Evolutionary conservation across 2,329 filamentous ascomycete species (phyloP), one percentile per base, ranked within the genome.

Genomic region (Talaromyces sp.): DNA sequence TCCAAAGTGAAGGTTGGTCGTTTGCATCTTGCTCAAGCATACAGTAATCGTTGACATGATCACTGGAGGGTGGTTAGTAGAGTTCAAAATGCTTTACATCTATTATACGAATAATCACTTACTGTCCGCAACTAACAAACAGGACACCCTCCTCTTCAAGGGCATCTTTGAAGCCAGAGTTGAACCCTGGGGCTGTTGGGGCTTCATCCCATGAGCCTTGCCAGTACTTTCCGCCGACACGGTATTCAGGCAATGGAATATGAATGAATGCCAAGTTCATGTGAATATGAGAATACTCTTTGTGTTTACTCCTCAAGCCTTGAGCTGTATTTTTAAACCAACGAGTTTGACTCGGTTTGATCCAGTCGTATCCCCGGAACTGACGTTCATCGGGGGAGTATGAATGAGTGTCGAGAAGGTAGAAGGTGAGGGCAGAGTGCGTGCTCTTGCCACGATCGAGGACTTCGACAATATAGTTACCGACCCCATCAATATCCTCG

Each of bases 261-360:
- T 99, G 94, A 57, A 99, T 95, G 69, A 99, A 99, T 0, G 94
- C 91, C 71, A 97, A 84, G 68, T 99, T 89, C 83, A 99, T 90
- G 70, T 97, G 94, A 47, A 91, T 88, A 67, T 94, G 90, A 0
- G 89, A 90, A 73, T 97, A 99, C 64, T 91, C 86, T 56, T 83
- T 82, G 70, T 96, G 92, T 55, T 85, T 84, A 65, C 86, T 85
- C 74, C 90, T 90, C 42, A 97, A 76, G 11, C 84, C 76, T 52
- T 87, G 79, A 0, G 90, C 86, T 1, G 90, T 96, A 58, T 84
- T 82, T 61, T 85, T 87, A 78, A 99, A 99, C 94, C 94, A 99
- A 51, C 90, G 85, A 54, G 97, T 96, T 73, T 99, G 94, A 63
- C 84, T 91, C 40, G 87, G 87, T 76, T 97, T 97, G 68, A 99